Conservation (phyloP, 2,329 filamentous ascomycete species). For the Nothophaeocryptopus gaeumannii region DNA sequence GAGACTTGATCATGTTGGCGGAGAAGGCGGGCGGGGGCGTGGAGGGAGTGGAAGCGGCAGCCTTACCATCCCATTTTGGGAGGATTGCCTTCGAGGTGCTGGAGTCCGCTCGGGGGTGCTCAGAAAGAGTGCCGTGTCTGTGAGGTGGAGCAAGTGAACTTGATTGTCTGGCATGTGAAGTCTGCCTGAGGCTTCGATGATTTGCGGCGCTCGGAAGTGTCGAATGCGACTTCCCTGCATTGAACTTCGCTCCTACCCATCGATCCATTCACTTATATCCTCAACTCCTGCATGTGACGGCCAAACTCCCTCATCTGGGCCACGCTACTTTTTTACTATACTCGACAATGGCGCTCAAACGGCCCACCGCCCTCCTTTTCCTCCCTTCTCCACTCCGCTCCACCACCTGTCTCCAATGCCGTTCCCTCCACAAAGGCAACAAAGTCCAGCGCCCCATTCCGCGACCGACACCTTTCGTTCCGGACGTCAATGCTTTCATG, state of each 20-base stretch:
- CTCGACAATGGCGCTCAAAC: conserved; percentile 30
- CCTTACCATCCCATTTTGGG: background rate
- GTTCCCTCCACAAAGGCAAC: conserved; percentile 21
- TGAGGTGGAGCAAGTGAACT: background rate
- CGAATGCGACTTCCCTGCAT: no score
- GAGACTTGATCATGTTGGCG: conserved; percentile 22
- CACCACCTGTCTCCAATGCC: conserved; percentile 22
- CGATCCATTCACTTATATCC: no score
- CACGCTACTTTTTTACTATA: background rate
- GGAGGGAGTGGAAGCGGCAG: no score
- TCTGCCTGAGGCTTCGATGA: no score
- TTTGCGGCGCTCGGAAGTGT: no score
- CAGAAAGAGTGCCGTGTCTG: background rate
- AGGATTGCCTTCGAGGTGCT: background rate
- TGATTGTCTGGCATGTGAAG: background rate
- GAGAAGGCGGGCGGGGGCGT: background rate
- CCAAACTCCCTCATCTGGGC: background rate
- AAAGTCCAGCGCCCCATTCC: conserved; percentile 49
- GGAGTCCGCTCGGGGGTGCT: no score
- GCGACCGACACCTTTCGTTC: conserved; percentile 76
- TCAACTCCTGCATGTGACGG: no score
- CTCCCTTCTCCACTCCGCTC: conserved; percentile 25
- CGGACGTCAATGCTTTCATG: conserved; percentile 81
- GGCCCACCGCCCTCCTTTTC: conserved; percentile 24
- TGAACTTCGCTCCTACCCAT: background rate